phyloP scores from a whole-genome alignment of 2,329 filamentous ascomycete species.

The Davidsoniella neocaledoniae region DNA sequence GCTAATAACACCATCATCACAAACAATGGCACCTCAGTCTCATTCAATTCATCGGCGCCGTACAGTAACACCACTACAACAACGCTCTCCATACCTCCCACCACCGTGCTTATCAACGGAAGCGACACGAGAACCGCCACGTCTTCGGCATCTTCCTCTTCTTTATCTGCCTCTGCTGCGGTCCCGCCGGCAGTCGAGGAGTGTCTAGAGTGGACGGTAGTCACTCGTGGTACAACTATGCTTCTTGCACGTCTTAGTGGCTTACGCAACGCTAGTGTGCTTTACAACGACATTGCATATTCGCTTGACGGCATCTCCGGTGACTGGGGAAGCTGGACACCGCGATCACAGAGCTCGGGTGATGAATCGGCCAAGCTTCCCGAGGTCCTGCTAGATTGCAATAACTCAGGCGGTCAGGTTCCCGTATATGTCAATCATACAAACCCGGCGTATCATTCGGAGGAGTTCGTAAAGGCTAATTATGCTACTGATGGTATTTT shows the following conservation, averaged over 20 bases:
- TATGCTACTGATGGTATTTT: slow-evolving; percentile 9
- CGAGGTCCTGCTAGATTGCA: slow-evolving; percentile 8
- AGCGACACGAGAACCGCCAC: neutral
- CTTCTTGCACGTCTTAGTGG: slow-evolving; percentile 8
- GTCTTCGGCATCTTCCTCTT: neutral
- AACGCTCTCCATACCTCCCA: neutral
- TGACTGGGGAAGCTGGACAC: slow-evolving; percentile 9
- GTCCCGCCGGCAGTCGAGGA: neutral
- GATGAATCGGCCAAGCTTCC: neutral
- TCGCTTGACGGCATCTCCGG: slow-evolving; percentile 11
- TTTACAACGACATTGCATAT: slow-evolving; percentile 12
- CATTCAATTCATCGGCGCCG: neutral
- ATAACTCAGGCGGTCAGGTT: slow-evolving; percentile 11
- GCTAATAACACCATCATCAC: neutral
- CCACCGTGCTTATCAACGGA: neutral
- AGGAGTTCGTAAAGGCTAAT: slow-evolving; percentile 1
- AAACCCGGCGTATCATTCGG: slow-evolving; percentile 7
- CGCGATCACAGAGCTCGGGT: neutral
- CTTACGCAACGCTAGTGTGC: slow-evolving; percentile 8
- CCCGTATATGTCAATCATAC: slow-evolving; percentile 10
- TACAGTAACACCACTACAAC: neutral
- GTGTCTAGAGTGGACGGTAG: slow-evolving; percentile 12
- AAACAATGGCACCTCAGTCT: neutral
- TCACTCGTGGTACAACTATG: slow-evolving; percentile 11
- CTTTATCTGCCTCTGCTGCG: neutral